Base-by-base conservation (phyloP, 2,329 filamentous ascomycete species). In the Colletotrichum sp. region DNA sequence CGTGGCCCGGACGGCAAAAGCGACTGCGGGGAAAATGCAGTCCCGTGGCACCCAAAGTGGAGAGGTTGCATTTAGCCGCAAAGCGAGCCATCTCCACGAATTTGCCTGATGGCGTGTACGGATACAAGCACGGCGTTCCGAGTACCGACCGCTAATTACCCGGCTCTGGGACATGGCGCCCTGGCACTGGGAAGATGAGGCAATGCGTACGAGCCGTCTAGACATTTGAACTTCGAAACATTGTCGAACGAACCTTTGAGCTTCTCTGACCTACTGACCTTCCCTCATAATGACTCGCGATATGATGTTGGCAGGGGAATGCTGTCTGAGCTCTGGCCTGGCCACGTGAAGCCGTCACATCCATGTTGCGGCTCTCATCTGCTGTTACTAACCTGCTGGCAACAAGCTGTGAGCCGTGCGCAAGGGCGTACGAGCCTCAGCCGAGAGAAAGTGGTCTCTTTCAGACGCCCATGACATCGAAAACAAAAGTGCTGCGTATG, bases 1-100 rank as follows among this genome's bases (percentile, higher is more conserved):
- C 49, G 60, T 39, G 71, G 39, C 12, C 10, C 30, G 30, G 5
- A 67, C 63, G 64, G 76, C 30, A 73, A 66, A 73, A 69, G 36
- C 59, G 26, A 65, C 59, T 72, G 76, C 76, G 76, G 76, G 76
- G 72, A 67, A 63, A 10, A 26, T 44, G n/a, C 8, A 28, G 44
- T 55, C 34, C 49, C 21, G 73, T 72, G 44, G 18, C 34, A 72
- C 63, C 63, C 24, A 39, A 75, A 76, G 72, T 76, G 76, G 76
- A 76, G 72, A 72, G 59, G 9, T 44, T 64, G 68, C 36, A 76
- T 77, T 77, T 77, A 77, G 76, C 76, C 76, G 76, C 34, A 55
- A 76, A 65, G 30, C 36, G 39, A 52, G 32, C 32, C 28, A 52
- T 76, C 18, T 57, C 69, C 36, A 59, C 39, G 36, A 30, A 68